Base-by-base conservation (phyloP, 2,329 filamentous ascomycete genomes). In the Lasiodiplodia theobromae region DNA sequence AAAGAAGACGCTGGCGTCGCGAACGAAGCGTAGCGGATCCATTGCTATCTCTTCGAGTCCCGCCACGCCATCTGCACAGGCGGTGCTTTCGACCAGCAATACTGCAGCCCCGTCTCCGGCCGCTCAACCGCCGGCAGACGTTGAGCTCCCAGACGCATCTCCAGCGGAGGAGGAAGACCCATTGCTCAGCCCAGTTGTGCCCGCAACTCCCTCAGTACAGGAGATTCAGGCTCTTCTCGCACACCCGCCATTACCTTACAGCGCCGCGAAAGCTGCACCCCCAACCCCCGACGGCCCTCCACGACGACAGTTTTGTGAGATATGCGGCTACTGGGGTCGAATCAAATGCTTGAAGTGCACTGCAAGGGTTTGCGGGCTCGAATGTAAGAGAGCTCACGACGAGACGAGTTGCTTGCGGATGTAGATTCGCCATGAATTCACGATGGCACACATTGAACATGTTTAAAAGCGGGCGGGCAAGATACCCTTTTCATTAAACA, bases 301-400 rank as follows among this genome's bases (percentile, higher is more conserved):
- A 57, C 79, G 81, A 66, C 84, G 91, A 69, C 82, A 83, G 44
- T 95, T 94, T 77, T 95, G 92, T 79, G 90, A 91, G 76, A 88
- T 93, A 38, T 95, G 92, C 76, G 92, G 92, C 16, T 94, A 94
- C 79, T 94, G 92, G 92, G 92, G 92, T 2, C 83, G 89, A 51
- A 89, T 93, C 56, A 87, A 86, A 78, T 95, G 92, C 80, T 86
- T 90, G 77, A 92, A 91, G 82, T 95, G 92, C 79, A 91, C 91
- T n/a, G 87, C 87, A 56, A 85, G 90, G 73, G 89, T 92, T n/a
- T 95, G 92, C 77, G 91, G 91, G 49, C 78, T 94, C 72, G 89
- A 92, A 69, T 94, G 92, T 74, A 84, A 93, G 73, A 88, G 89
- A 74, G 84, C 86, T 70, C 92, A 95, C 77, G 86, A 89, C 66